Base-by-base conservation (phyloP, 495 filamentous ascomycete genomes). In the Polyplosphaeria fusca region DNA sequence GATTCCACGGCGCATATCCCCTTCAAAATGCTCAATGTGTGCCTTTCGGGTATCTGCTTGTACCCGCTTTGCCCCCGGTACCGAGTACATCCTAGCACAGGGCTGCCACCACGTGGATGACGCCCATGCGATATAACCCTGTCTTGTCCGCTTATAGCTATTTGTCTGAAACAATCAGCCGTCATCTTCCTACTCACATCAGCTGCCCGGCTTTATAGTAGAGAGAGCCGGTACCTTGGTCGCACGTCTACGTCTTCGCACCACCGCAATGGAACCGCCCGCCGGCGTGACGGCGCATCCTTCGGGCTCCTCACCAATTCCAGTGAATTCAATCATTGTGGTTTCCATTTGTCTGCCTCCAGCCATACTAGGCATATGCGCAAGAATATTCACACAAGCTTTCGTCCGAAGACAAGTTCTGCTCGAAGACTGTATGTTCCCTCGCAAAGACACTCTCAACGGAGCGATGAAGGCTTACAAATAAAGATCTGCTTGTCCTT, bases 341-440 rank as follows among this genome's bases (percentile, higher is more conserved):
- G 40, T 53, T 13, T 18, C 51, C 12, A 41, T 50, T 16, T 50
- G 55, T 19, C 32, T 65, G 18, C 22, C 58, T 19, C 16, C 48
- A 18, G 60, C 58, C 3, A 61, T 44, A 11, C 23, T 52, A 13
- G 32, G 56, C 11, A 52, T 65, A 26, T 48, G 40, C 18, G 42
- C 48, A 39, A 45, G 58, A 2, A 13, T 61, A 9, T 61, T 61
- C 42, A 67, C 65, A 12, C 65, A 59, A 40, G 47, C 27, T 1
- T 26, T 39, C 5, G 48, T 58, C 16, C 28, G 58, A 5, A 55
- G 44, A 26, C 27, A 40, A 16, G 2, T 64, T 7, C 55, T 48
- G 14, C 47, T 50, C 50, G 64, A 68, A 32, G 64, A 66, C 42
- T 67, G 63, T 64, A 50, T 3, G 47, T 50, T n/a, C n/a, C n/a